phyloP scores from a whole-genome alignment of 805 yeast species.

The Myxozyma sirexii region DNA sequence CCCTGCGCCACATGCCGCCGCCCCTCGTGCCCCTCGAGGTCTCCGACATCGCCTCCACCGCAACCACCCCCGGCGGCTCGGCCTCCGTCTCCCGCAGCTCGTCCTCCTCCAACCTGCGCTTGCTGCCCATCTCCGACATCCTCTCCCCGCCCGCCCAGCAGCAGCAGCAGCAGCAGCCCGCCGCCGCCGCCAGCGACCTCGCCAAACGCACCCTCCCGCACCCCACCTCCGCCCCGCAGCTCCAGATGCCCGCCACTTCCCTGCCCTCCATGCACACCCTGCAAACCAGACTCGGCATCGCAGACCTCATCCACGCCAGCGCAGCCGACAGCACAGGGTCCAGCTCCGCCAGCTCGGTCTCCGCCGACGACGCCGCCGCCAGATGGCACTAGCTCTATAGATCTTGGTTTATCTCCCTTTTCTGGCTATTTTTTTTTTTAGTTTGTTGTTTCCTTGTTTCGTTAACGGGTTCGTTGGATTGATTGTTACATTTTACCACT shows the following conservation, averaged over 20 bases:
- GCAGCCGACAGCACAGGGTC: background rate
- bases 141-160: conserved; percentile 2
- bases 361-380: conserved; percentile 5
- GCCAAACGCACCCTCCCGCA: conserved; percentile 12
- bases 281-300: conserved; percentile 24
- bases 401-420: too few species aligned
- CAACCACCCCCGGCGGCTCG: conserved; percentile 5
- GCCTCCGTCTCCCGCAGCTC: conserved; percentile 17
- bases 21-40: conserved; percentile 34
- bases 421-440: too few species aligned
- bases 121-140: conserved; percentile 28
- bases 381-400: conserved; percentile 1
- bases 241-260: background rate
- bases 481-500: too few species aligned
- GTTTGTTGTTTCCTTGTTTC: too few species aligned
- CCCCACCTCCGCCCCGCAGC: conserved; percentile 26
- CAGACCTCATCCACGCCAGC: conserved; percentile 30
- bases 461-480: too few species aligned
- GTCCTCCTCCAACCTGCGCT: conserved; percentile 25
- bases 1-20: conserved; percentile 38
- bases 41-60: conserved; percentile 4
- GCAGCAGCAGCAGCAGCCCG: conserved; percentile 11
- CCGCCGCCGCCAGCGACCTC: background rate
- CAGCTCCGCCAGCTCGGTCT: background rate
- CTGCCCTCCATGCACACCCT: background rate